These are phyloP conservation scores for Candida dubliniensis DNA, from an alignment of 1,139 yeast species.

Conservation along the genomic window DNA sequence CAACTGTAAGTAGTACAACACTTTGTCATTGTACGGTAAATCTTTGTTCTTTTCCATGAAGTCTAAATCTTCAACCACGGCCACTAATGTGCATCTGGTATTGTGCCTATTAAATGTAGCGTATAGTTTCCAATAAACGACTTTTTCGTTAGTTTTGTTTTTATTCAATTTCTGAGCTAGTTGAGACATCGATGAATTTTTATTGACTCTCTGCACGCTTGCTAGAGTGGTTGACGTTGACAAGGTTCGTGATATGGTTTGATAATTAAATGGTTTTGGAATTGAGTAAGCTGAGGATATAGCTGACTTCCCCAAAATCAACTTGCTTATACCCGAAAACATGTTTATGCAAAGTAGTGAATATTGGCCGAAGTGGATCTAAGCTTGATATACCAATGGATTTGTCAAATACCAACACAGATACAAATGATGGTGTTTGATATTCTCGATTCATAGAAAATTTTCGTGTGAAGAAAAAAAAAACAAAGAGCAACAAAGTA, in stretches of 20 bases:
- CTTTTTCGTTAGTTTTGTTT: slow-evolving; percentile 23
- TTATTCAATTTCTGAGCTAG: neutral
- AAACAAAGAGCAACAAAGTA: too few species aligned
- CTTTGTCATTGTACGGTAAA: slow-evolving; percentile 69
- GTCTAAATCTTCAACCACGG: slow-evolving; percentile 66
- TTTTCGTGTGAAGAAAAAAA: too few species aligned
- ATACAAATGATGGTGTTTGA: slow-evolving; percentile 3
- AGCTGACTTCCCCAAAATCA: neutral
- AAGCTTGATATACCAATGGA: too few species aligned
- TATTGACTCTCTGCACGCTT: neutral
- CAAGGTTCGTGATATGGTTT: slow-evolving; percentile 1
- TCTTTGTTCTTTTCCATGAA: slow-evolving; percentile 56
- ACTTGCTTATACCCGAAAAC: slow-evolving; percentile 4
- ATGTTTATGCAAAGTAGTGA: neutral
- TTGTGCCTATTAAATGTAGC: slow-evolving; percentile 80
- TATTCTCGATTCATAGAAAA: neutral
- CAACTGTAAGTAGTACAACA: slow-evolving; percentile 73
- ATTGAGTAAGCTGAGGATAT: neutral
- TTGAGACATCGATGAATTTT: neutral
- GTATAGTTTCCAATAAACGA: slow-evolving; percentile 67
- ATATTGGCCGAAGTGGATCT: too few species aligned
- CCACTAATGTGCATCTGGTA: slow-evolving; percentile 74
- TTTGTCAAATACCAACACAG: too few species aligned
- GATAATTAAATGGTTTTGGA: neutral
- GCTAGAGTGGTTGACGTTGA: slow-evolving; percentile 1